Conservation (phyloP, 179 eudicot species). For the Corrigiola litoralis region DNA sequence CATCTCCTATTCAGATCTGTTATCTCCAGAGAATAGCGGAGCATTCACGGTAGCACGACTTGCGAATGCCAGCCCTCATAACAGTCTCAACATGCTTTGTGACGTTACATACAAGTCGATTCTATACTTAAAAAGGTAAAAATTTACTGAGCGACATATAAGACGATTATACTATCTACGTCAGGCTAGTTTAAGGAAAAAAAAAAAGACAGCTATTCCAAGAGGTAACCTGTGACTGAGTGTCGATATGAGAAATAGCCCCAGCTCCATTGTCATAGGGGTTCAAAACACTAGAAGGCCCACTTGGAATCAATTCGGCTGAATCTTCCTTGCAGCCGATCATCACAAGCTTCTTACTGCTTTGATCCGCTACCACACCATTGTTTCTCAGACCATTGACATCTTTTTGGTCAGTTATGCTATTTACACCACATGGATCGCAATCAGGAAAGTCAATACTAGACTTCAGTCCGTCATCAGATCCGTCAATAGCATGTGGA, state of each 20-base stretch:
- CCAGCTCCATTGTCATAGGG: constrained; percentile 21
- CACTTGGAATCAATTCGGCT: constrained; percentile 28
- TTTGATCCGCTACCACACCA: constrained; percentile 19
- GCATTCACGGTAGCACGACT: no score
- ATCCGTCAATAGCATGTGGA: constrained; percentile 53
- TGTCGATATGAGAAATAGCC: constrained; percentile 27
- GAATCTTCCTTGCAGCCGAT: constrained; percentile 29
- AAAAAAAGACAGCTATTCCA: background rate
- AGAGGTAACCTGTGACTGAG: constrained; percentile 27
- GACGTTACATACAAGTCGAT: no score
- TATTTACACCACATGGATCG: constrained; percentile 31
- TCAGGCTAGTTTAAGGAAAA: background rate
- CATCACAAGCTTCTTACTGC: constrained; percentile 19
- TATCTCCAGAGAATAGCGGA: no score
- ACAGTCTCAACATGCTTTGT: no score
- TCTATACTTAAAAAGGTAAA: no score
- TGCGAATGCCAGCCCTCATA: no score
- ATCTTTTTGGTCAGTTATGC: constrained; percentile 31
- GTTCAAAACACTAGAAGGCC: constrained; percentile 18
- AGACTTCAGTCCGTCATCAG: constrained; percentile 44
- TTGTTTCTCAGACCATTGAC: constrained; percentile 13
- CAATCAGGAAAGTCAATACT: constrained; percentile 39
- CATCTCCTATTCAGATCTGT: no score
- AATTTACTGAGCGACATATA: no score
- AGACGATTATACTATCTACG: background rate